phyloP scores from a whole-genome alignment of 2,329 filamentous ascomycete genomes.

The Sarocladiaceae sp. region DNA sequence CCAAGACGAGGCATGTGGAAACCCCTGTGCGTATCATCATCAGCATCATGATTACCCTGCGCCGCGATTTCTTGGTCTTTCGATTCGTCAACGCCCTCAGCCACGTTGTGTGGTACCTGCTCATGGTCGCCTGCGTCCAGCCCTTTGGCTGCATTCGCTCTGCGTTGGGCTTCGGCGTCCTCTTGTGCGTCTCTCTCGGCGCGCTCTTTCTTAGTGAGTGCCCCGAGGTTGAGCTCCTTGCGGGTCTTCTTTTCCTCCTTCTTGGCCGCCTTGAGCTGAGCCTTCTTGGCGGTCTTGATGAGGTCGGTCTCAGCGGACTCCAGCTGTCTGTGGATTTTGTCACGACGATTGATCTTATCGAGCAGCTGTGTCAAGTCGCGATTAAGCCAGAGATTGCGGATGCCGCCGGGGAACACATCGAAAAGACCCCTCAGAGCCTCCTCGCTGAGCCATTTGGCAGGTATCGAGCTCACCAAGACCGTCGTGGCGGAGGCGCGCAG shows the following conservation, averaged over 20 bases:
- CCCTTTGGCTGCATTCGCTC: conserved; percentile 44
- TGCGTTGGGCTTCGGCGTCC: conserved; percentile 42
- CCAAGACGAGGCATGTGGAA: conserved; percentile 24
- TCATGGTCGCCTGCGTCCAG: conserved; percentile 46
- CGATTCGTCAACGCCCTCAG: conserved; percentile 37
- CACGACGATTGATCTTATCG: conserved; percentile 74
- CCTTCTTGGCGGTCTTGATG: conserved; percentile 72
- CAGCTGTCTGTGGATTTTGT: conserved; percentile 62
- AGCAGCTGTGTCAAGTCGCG: conserved; percentile 77
- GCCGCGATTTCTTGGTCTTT: conserved; percentile 15
- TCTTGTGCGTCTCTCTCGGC: conserved; percentile 38
- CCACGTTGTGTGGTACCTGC: conserved; percentile 45
- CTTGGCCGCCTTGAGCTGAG: conserved; percentile 61
- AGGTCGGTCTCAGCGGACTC: conserved; percentile 81
- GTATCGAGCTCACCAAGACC: conserved; percentile 86
- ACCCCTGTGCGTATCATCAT: conserved; percentile 12
- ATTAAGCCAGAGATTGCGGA: conserved; percentile 95
- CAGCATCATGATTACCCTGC: conserved; percentile 16
- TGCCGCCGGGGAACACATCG: conserved; percentile 91
- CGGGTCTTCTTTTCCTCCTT: conserved; percentile 60
- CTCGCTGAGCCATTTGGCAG: conserved; percentile 80
- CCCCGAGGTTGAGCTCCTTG: conserved; percentile 42
- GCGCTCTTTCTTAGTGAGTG: conserved; percentile 44
- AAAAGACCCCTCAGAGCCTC: conserved; percentile 79
- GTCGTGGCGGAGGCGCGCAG: conserved; percentile 91